Percentiles rank a stretch among this genome's conserved stretches.
Conservation (phyloP, 768 basidiomycete species). For the Hericium rajendrae region DNA sequence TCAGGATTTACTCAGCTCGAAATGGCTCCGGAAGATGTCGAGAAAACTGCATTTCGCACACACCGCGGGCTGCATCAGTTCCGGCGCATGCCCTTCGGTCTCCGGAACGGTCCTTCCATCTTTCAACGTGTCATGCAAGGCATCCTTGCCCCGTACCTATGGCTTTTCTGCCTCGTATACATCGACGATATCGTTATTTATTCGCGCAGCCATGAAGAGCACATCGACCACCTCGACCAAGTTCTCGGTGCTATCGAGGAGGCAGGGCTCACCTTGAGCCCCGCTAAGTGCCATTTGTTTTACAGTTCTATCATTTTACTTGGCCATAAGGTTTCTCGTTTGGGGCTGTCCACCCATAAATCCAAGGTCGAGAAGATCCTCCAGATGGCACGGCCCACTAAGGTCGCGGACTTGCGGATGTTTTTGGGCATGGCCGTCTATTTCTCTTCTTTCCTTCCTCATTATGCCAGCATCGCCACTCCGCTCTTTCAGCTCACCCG, state of each 20-base stretch:
- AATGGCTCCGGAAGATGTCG: slow-evolving; percentile 10
- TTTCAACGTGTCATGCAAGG: slow-evolving; percentile 34
- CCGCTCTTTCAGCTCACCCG: slow-evolving; percentile 20
- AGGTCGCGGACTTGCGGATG: slow-evolving; percentile 13
- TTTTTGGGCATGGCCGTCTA: slow-evolving; percentile 30
- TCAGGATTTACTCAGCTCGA: slow-evolving; percentile 32
- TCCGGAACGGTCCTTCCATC: slow-evolving; percentile 23
- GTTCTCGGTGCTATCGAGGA: slow-evolving; percentile 20
- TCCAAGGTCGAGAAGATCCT: slow-evolving; percentile 29
- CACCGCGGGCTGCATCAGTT: slow-evolving; percentile 34
- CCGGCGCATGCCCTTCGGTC: slow-evolving; percentile 29
- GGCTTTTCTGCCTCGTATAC: background rate
- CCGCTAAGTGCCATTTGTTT: slow-evolving; percentile 19
- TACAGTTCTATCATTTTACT: slow-evolving; percentile 16
- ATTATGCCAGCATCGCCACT: slow-evolving; percentile 23
- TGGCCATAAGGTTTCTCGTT: too few relatives aligned
- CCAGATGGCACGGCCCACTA: slow-evolving; percentile 14
- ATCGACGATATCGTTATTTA: slow-evolving; percentile 12
- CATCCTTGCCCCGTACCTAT: background rate
- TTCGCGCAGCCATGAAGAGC: slow-evolving; percentile 3
- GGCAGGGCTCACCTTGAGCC: slow-evolving; percentile 17
- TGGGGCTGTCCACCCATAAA: slow-evolving; percentile 23
- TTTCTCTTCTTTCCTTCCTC: slow-evolving; percentile 27
- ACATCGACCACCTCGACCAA: slow-evolving; percentile 19
- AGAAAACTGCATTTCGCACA: slow-evolving; percentile 29